Evolutionary conservation across 805 yeast genomes (phyloP).

Genomic region (Hanseniaspora singularis): DNA sequence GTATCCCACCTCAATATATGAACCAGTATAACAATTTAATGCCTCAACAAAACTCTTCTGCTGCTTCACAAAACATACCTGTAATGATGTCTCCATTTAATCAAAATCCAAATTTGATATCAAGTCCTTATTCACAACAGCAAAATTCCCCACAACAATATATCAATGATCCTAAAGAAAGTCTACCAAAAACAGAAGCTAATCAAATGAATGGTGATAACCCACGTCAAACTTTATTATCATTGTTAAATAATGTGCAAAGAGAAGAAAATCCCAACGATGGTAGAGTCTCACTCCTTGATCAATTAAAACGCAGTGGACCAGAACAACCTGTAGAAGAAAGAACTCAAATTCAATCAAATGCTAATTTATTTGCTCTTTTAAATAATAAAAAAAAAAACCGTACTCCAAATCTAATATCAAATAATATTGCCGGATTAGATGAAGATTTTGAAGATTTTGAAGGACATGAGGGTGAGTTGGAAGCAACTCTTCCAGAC

Average conservation of each 20-base stretch:
- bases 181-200: slow-evolving; percentile 3
- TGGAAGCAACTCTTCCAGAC: slow-evolving; percentile 20
- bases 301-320: too few relatives aligned
- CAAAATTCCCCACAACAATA: slow-evolving; percentile 3
- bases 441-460: slow-evolving; percentile 23
- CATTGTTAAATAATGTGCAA: slow-evolving; percentile 4
- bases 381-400: slow-evolving; percentile 1
- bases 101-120: background rate
- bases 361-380: background rate
- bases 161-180: slow-evolving; percentile 3
- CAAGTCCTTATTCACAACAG: slow-evolving; percentile 10
- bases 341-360: slow-evolving; percentile 2
- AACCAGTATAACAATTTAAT: slow-evolving; percentile 7
- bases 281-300: too few relatives aligned
- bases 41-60: slow-evolving; percentile 11
- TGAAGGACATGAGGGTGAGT: slow-evolving; percentile 21
- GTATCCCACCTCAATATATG: slow-evolving; percentile 4
- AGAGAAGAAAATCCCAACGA: background rate
- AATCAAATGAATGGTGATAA: slow-evolving; percentile 3
- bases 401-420: background rate
- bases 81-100: background rate
- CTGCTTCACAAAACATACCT: too few relatives aligned
- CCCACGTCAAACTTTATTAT: slow-evolving; percentile 6
- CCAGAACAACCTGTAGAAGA: too few relatives aligned
- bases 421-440: background rate